These are phyloP conservation scores for Elsinoe australis DNA, from an alignment of 2,329 filamentous ascomycete species.

Conservation along the genomic window DNA sequence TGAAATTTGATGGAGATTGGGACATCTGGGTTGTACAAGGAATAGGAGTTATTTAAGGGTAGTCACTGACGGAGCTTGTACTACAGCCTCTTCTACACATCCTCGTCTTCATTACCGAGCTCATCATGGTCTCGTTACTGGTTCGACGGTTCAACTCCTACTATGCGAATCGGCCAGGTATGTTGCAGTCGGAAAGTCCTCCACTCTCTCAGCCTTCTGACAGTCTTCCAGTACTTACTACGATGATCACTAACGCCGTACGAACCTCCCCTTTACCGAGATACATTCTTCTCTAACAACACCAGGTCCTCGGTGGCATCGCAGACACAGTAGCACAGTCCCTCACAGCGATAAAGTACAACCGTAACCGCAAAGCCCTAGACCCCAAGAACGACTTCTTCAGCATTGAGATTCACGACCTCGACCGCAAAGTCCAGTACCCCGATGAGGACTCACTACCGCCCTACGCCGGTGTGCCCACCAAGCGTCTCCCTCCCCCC, in stretches of 20 bases:
- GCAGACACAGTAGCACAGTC: slow-evolving; percentile 94
- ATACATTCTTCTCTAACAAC: slow-evolving; percentile 19
- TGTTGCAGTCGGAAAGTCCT: slow-evolving; percentile 25
- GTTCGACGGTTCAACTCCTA: slow-evolving; percentile 85
- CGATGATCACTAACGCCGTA: slow-evolving; percentile 97
- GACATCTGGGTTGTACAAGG: slow-evolving; percentile 4
- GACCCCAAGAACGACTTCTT: slow-evolving; percentile 60
- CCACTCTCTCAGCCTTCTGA: slow-evolving; percentile 2
- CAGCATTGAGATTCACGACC: slow-evolving; percentile 80
- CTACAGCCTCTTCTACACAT: slow-evolving; percentile 76
- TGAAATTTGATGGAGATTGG: not conserved
- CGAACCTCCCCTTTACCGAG: slow-evolving; percentile 25
- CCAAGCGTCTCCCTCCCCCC: slow-evolving; percentile 59
- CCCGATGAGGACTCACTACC: slow-evolving; percentile 59
- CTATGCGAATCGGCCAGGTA: slow-evolving; percentile 83
- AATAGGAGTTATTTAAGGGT: not conserved
- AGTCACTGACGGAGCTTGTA: slow-evolving; percentile 7
- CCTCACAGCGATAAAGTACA: slow-evolving; percentile 64
- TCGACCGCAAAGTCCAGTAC: slow-evolving; percentile 70
- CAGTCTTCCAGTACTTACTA: slow-evolving; percentile 66
- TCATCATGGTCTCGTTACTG: slow-evolving; percentile 75
- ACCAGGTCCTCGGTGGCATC: slow-evolving; percentile 74
- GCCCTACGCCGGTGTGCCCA: slow-evolving; percentile 36
- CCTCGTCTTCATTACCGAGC: slow-evolving; percentile 78
- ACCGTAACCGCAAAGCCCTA: slow-evolving; percentile 53